Conservation (phyloP, 257 asterid genomes). For the Solanum raphanifolium region DNA sequence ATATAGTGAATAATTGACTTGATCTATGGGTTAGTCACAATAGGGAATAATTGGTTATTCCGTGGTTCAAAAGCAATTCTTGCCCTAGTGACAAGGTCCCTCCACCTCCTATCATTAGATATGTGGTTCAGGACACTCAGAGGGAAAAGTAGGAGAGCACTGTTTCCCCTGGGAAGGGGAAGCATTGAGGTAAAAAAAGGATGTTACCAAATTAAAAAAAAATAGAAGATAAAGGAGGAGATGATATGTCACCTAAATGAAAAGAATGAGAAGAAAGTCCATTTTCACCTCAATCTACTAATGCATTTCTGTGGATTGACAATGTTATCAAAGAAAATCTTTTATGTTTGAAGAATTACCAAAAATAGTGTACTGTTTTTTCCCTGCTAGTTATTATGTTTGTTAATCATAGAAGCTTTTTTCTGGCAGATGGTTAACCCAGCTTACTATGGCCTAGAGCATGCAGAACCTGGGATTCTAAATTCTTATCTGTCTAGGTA, state of each 20-base stretch:
- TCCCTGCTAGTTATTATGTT: not conserved
- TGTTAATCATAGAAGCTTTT: constrained; percentile 1
- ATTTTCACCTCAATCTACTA: not conserved
- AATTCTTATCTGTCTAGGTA: constrained; percentile 93
- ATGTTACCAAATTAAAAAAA: not conserved
- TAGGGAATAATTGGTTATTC: not conserved
- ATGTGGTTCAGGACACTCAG: not conserved
- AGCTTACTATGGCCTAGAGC: constrained; percentile 86
- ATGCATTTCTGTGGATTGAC: not conserved
- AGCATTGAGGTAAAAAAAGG: not conserved
- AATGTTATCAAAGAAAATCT: not conserved
- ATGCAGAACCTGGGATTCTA: constrained; percentile 60
- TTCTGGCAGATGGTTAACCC: constrained; percentile 74
- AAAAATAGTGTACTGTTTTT: not conserved
- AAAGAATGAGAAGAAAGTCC: not conserved
- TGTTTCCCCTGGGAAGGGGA: not conserved
- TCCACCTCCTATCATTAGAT: not conserved
- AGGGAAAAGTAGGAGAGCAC: not conserved
- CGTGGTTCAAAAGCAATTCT: not conserved
- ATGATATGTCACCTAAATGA: not conserved
- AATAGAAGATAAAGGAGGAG: not conserved
- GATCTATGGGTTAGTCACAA: not conserved
- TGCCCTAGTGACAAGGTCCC: not conserved
- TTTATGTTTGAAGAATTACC: not conserved
- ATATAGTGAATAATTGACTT: not conserved